Evolutionary conservation across 1,284 basidiomycete species (phyloP).

Genomic region (Puccinia coronata): DNA sequence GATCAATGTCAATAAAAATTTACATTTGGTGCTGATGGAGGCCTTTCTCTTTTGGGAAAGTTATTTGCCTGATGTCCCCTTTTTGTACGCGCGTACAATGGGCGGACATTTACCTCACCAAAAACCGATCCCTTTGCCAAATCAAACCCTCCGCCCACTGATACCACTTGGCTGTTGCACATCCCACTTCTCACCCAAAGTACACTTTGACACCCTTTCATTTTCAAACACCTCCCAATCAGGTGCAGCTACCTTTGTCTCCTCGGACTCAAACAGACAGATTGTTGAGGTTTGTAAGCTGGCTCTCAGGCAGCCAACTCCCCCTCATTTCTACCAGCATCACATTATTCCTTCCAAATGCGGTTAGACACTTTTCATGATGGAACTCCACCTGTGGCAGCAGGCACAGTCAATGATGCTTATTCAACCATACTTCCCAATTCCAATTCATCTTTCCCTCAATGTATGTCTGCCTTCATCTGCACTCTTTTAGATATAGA

Average conservation of each 20-base stretch:
- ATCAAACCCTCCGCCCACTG: conserved; percentile 8
- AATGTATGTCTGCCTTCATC: conserved; percentile 14
- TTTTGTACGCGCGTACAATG: conserved; percentile 12
- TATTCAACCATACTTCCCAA: neutral
- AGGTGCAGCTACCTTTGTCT: neutral
- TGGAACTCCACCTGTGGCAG: neutral
- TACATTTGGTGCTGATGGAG: too few relatives aligned
- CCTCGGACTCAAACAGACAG: neutral
- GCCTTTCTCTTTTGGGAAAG: too few relatives aligned
- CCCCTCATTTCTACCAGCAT: neutral
- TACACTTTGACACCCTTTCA: neutral
- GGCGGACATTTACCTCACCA: neutral
- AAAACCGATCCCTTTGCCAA: neutral
- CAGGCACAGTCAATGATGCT: neutral
- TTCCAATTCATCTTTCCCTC: neutral
- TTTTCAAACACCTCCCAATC: too few relatives aligned
- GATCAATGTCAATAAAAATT: neutral
- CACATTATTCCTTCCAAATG: neutral
- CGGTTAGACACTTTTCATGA: neutral
- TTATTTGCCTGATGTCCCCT: neutral
- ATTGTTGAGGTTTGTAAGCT: neutral
- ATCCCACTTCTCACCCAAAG: neutral
- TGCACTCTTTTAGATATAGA: neutral
- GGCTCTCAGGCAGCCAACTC: neutral
- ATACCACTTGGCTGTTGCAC: neutral